Evolutionary conservation across 2,329 filamentous ascomycete species (phyloP).

Genomic region (Chaetomium sp.): DNA sequence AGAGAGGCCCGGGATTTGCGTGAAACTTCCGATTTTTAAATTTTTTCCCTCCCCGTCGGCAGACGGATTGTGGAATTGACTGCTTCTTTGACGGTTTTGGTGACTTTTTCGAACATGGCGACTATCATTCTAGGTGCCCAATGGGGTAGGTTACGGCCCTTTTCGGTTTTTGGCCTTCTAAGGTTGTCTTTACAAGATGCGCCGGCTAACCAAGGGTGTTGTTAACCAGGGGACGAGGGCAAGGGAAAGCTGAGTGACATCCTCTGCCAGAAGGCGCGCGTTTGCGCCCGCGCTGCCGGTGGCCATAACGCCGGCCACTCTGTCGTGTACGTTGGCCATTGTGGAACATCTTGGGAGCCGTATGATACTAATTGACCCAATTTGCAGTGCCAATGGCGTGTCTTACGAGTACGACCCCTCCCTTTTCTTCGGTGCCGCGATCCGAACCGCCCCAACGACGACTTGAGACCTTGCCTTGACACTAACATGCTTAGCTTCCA

Average conservation of each 20-base stretch:
- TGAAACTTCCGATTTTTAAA: background rate
- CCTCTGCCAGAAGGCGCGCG: constrained; percentile 43
- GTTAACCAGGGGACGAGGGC: constrained; percentile 24
- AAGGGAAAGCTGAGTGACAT: constrained; percentile 54
- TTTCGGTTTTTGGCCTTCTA: too few species aligned
- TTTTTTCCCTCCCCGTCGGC: constrained; percentile 1
- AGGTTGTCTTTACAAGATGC: background rate
- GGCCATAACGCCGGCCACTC: constrained; percentile 57
- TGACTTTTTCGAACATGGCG: constrained; percentile 32
- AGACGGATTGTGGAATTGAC: constrained; percentile 8
- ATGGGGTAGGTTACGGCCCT: constrained; percentile 42
- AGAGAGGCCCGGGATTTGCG: background rate
- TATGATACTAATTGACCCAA: constrained; percentile 12
- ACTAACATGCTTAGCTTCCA: constrained; percentile 41
- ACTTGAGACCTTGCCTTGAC: constrained; percentile 16
- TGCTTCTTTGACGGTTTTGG: constrained; percentile 7
- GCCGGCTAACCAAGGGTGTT: background rate
- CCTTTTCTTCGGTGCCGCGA: background rate
- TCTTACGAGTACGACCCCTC: constrained; percentile 22
- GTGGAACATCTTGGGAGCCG: background rate
- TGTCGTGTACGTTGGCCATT: constrained; percentile 26
- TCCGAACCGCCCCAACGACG: background rate
- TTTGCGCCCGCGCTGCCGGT: constrained; percentile 53
- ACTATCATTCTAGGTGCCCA: constrained; percentile 54
- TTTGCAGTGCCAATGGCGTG: constrained; percentile 31